Percentiles rank a stretch among this genome's conserved stretches.
Conservation (phyloP, 2,329 filamentous ascomycete species). For the Ophiosphaerella narmari region DNA sequence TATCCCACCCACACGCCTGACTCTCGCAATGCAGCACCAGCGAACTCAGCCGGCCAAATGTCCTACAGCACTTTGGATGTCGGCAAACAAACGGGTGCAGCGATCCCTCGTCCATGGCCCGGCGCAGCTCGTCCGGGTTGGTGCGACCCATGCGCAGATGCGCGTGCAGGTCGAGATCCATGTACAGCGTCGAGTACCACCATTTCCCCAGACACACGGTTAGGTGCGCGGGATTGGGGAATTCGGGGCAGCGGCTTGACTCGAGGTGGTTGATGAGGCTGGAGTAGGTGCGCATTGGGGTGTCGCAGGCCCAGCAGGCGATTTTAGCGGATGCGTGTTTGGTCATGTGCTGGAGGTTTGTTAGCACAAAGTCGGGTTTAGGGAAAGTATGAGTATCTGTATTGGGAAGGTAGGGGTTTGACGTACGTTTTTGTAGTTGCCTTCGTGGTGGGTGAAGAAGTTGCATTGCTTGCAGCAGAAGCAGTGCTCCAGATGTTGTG, state of each 20-base stretch:
- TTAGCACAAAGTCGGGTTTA: neutral
- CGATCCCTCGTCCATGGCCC: conserved; percentile 28
- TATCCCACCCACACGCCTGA: conserved; percentile 30
- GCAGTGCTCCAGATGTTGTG: conserved; percentile 27
- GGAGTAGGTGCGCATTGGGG: conserved; percentile 28
- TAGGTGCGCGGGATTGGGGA: conserved; percentile 59
- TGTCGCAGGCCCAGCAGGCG: conserved; percentile 32
- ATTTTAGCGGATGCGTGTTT: conserved; percentile 26
- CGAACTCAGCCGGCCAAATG: conserved; percentile 32
- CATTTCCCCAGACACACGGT: conserved; percentile 32
- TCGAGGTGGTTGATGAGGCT: conserved; percentile 49
- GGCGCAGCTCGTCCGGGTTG: conserved; percentile 22
- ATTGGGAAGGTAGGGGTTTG: neutral
- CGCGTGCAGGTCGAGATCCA: conserved; percentile 41
- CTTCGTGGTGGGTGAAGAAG: conserved; percentile 26
- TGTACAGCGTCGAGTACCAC: conserved; percentile 42
- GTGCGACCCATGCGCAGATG: conserved; percentile 34
- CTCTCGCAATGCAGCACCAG: conserved; percentile 37
- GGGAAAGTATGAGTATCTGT: neutral
- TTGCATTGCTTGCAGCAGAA: conserved; percentile 27
- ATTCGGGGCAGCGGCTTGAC: conserved; percentile 68
- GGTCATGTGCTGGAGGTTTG: conserved; percentile 30
- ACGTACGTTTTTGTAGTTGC: conserved; percentile 29
- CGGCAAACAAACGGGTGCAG: conserved; percentile 40
- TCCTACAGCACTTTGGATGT: conserved; percentile 25